Base-by-base conservation (phyloP, 495 filamentous ascomycete species). In the Gamarada debralockiae region DNA sequence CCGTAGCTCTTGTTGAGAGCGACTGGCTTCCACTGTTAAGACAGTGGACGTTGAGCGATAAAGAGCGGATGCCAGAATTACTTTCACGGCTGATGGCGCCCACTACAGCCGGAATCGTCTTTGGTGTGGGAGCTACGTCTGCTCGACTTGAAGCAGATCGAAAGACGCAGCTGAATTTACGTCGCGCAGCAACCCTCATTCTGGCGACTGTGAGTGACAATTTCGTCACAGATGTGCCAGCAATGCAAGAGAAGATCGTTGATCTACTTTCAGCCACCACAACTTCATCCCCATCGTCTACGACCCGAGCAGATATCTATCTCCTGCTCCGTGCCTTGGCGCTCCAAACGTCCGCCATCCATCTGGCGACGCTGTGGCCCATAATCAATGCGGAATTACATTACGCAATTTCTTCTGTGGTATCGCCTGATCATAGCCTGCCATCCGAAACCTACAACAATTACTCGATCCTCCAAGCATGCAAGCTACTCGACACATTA, bases 81-180 rank as follows among this genome's bases (percentile, higher is more conserved):
- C 66, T 97, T 13, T 74, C 78, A 34, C 83, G 90, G 22, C 74
- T 97, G 31, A 83, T 87, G 5, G 78, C 91, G 2, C 93, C 93
- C 8, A 90, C 90, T 14, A 87, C 93, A n/a, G 95, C 93, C 0
- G 95, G 93, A 14, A 95, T 97, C 50, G 90, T 99, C 66, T 99
- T 99, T 56, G 93, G 93, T 20, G 93, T 99, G 4, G 93, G 93
- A 45, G 95, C 93, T 6, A 92, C 87, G 29, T 92, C 92, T 20
- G 93, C 93, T n/a, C 78, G 93, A 53, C 73, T 90, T 38, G 93
- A 99, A 71, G 90, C 93, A 8, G 93, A 99, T 67, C 86, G 91
- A 45, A 93, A 86, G 67, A 87, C 91, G 7, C 92, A 97, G 63
- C 80, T 96, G 31, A 96, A 91, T 64, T 81, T 99, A 12, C 86